A percentile compares a stretch with the other conserved stretches of the same genome.
phyloP scores from a whole-genome alignment of 208 protist species.

The Leptomonas pyrrhocoris region DNA sequence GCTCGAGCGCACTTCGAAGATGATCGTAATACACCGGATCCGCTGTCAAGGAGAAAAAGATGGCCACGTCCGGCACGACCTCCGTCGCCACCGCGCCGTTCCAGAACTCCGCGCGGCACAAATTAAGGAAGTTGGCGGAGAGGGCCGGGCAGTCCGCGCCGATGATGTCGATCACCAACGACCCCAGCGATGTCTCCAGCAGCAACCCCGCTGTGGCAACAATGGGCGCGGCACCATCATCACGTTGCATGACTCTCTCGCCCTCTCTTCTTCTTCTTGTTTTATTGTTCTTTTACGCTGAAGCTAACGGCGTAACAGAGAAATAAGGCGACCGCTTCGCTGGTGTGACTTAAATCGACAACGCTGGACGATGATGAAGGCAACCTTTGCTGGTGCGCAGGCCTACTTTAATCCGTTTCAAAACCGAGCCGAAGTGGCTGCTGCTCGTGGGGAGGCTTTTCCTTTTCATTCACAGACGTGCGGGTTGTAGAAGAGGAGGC shows the following conservation, averaged over 20 bases:
- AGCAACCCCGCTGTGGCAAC: slow-evolving; percentile 43
- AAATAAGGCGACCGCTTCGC: too few relatives aligned
- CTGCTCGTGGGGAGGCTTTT: too few relatives aligned
- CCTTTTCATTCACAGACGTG: too few relatives aligned
- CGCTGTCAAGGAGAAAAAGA: slow-evolving; percentile 63
- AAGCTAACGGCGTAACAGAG: too few relatives aligned
- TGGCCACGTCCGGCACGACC: slow-evolving; percentile 64
- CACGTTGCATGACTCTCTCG: neutral
- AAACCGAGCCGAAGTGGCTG: too few relatives aligned
- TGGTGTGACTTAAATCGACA: too few relatives aligned
- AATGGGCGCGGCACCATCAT: neutral
- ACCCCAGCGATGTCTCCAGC: slow-evolving; percentile 72
- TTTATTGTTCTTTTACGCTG: neutral
- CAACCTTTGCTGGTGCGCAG: too few relatives aligned
- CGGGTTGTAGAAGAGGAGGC: too few relatives aligned
- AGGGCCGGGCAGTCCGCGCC: slow-evolving; percentile 65
- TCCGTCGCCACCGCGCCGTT: slow-evolving; percentile 67
- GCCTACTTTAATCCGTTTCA: too few relatives aligned
- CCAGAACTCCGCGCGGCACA: slow-evolving; percentile 69
- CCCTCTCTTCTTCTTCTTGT: too few relatives aligned
- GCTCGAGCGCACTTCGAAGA: neutral
- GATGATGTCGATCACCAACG: slow-evolving; percentile 66
- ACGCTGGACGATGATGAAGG: too few relatives aligned
- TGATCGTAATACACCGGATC: slow-evolving; percentile 20
- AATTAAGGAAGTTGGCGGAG: slow-evolving; percentile 67